Base-by-base conservation (phyloP, 805 yeast species). In the Maudiozyma bulderi region DNA sequence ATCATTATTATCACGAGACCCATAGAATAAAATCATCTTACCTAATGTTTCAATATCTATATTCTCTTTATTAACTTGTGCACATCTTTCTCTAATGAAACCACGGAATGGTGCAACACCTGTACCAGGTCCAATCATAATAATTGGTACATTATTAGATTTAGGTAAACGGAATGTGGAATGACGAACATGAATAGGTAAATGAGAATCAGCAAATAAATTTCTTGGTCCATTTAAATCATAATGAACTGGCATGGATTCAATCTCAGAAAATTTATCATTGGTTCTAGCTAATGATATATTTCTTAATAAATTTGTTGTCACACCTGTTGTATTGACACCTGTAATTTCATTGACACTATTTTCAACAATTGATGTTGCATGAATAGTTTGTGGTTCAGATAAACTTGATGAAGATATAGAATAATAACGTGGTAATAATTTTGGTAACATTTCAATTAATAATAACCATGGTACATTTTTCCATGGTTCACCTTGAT, bases 31-130 rank as follows among this genome's bases (percentile, higher is more conserved):
- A 32, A 88, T 47, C 46, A 83, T 77, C 55, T 82, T 78, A 49
- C 97, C 98, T 44, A 86, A 69, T 9, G 73, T 77, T 47, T 66
- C 68, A 26, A 49, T 53, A n/a, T 40, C 44, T 9, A 8, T 6
- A 26, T 39, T 33, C 55, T 74, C 73, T 43, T 65, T 65, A 50
- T 72, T 73, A 10, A 69, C 70, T 61, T 73, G 77, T 39, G 70
- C 65, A n/a, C 82, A 85, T 60, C 90, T 83, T 65, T 91, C 99
- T 71, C 95, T 82, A 37, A 91, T 69, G 57, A 91, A 91, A 3
- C 95, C 99, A 72, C 99, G 82, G 74, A 93, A 87, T 53, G 99
- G 99, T 8, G 99, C 98, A 46, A 91, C 91, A 67, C 99, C 99
- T 3, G 99, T 93, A 55, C 99, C 99, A 43, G 99, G 98, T 31